Evolutionary conservation across 371 early-diverging fungal genomes (phyloP).

Genomic region (Encephalitozoon romaleae): DNA sequence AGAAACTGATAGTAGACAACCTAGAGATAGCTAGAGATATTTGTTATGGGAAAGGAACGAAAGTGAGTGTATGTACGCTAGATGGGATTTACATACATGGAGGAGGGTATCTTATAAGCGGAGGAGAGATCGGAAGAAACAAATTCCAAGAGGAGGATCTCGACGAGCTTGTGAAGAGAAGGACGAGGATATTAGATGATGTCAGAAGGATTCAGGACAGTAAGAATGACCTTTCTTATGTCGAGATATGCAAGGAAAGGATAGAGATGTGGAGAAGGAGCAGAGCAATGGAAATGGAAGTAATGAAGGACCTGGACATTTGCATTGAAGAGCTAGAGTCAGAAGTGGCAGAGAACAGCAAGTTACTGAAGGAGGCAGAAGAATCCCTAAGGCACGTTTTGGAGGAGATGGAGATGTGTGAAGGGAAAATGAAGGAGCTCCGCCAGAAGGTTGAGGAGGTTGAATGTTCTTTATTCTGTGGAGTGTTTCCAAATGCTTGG

Average conservation of each 20-base stretch:
- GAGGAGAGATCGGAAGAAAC: constrained; percentile 55
- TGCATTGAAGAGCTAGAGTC: neutral
- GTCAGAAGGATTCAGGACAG: constrained; percentile 22
- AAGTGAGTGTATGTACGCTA: constrained; percentile 62
- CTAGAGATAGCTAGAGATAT: constrained; percentile 9
- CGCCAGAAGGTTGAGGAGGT: neutral
- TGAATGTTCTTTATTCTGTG: neutral
- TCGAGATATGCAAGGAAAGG: constrained; percentile 33
- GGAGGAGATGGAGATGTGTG: neutral
- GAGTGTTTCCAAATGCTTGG: constrained; percentile 3
- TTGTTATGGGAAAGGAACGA: constrained; percentile 69
- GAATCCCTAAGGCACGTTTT: neutral
- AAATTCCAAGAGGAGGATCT: constrained; percentile 26
- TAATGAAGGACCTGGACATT: neutral
- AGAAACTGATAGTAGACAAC: constrained; percentile 34
- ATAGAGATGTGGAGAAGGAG: constrained; percentile 22
- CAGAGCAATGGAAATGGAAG: neutral
- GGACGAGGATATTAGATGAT: constrained; percentile 16
- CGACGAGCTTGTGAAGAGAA: constrained; percentile 21
- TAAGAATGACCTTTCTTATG: constrained; percentile 22
- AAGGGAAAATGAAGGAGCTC: neutral
- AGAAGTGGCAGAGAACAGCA: neutral
- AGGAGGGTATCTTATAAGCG: constrained; percentile 71
- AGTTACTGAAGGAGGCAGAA: neutral
- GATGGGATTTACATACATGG: neutral